Conservation (phyloP, 441 rosid species). For the Erodium moschatum region DNA sequence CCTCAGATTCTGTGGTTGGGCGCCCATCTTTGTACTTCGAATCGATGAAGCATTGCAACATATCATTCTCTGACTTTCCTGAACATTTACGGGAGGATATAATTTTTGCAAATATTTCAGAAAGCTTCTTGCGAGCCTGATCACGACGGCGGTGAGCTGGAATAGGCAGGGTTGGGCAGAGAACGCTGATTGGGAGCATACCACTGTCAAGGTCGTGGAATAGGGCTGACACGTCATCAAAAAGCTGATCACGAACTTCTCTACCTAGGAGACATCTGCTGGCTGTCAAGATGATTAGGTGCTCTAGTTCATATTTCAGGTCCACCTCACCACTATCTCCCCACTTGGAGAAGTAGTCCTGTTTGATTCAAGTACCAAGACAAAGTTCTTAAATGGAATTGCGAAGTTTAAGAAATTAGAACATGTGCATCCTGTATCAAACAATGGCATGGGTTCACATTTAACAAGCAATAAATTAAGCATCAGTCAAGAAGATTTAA, state of each 20-base stretch:
- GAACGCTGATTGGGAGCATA: conserved; percentile 93
- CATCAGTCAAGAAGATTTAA: no score
- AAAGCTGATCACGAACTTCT: conserved; percentile 95
- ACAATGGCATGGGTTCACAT: no score
- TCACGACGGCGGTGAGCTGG: conserved; percentile 97
- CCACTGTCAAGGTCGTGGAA: conserved; percentile 98
- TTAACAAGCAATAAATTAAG: no score
- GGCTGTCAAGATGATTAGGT: conserved; percentile 92
- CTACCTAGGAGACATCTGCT: conserved; percentile 90
- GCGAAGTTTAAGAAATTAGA: not conserved
- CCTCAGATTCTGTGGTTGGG: conserved; percentile 74
- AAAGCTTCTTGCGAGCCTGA: conserved; percentile 68
- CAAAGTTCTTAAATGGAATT: not conserved
- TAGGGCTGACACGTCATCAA: conserved; percentile 83
- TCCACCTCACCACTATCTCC: conserved; percentile 93
- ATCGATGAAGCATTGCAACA: conserved; percentile 92
- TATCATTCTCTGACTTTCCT: conserved; percentile 71
- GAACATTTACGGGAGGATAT: conserved; percentile 65
- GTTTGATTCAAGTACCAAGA: conserved; percentile 22
- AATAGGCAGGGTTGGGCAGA: conserved; percentile 87
- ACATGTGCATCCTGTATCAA: no score
- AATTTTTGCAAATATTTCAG: conserved; percentile 66
- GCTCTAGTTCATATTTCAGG: conserved; percentile 83
- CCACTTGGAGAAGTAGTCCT: conserved; percentile 94
- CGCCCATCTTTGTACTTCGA: conserved; percentile 93